Base-by-base conservation (phyloP, 2,329 filamentous ascomycete genomes). In the Penicillium sp. region DNA sequence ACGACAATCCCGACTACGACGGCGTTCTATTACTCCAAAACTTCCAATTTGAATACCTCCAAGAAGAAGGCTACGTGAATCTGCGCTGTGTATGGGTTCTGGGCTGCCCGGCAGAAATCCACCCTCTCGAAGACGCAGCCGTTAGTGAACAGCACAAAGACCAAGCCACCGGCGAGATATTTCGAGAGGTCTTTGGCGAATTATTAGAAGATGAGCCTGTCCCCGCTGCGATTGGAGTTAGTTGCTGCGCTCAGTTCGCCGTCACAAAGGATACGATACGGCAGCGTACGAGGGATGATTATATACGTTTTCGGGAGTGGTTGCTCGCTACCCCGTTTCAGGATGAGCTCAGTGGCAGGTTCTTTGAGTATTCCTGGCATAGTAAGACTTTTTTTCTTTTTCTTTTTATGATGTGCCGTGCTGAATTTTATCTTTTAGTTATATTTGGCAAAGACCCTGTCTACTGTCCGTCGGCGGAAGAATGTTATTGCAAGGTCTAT, bases 171-270 rank as follows among this genome's bases (percentile, higher is more conserved):
- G 64, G 28, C 2, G 54, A 59, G n/a, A 54, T 64, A 20, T 72
- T 67, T 66, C 56, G 52, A 24, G 62, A 70, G 50, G 48, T 69
- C 3, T 70, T 70, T 40, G 45, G 35, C 18, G 46, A 58, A 33
- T 18, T 58, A 18, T 28, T 58, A 50, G 65, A 67, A 2, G 45
- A 61, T 3, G 59, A 65, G 9, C 58, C 62, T 16, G 56, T 67
- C 8, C 68, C 67, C 20, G 20, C 24, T 8, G 73, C 79, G 4
- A 71, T 83, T 1, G 77, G 78, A 1, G 79, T 82, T 58, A 76
- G 81, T 2, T 83, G 81, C 62, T 83, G 81, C 59, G 78, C 77
- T 1, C 81, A 83, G 62, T 83, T 83, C 62, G 81, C 81, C 1
- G 69, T 83, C 3, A 78, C 74, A 14, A 66, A 74, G 9, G 79